Conservation (phyloP, 225 moss, liverwort and hornwort species). For the Pseudoscleropodium purum region DNA sequence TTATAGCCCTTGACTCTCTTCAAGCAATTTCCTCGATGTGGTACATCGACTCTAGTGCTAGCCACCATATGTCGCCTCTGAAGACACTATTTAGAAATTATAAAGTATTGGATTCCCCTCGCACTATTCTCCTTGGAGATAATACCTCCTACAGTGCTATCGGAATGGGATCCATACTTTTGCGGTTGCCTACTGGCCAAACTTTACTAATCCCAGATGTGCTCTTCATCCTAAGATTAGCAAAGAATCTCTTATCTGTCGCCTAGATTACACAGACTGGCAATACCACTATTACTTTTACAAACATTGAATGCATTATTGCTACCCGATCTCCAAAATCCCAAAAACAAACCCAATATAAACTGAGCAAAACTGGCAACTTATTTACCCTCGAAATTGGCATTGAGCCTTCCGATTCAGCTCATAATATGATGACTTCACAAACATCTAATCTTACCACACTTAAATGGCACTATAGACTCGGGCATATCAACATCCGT, state of each 20-base stretch:
- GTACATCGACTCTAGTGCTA: too few species aligned
- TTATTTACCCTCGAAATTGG: background rate
- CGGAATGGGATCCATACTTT: background rate
- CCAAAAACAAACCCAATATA: background rate
- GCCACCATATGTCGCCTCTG: too few species aligned
- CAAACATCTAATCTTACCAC: too few species aligned
- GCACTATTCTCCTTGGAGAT: background rate
- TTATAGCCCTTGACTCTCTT: too few species aligned
- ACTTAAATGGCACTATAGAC: too few species aligned
- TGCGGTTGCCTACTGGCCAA: rapidly evolving
- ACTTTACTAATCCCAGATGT: background rate
- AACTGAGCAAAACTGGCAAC: background rate
- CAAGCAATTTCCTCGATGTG: too few species aligned
- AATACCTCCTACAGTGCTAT: background rate
- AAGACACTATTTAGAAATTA: background rate
- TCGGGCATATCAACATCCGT: too few species aligned
- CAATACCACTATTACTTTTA: background rate
- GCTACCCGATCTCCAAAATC: rapidly evolving
- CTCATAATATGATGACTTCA: too few species aligned
- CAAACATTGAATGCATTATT: background rate
- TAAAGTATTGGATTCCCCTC: too few species aligned
- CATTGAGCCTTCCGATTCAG: background rate
- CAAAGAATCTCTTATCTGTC: background rate
- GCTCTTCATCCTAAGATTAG: background rate
- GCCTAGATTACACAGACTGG: background rate